Evolutionary conservation across 345 rosid species (phyloP), one percentile per base, ranked within the genome.

Genomic region (Pistacia integerrima): DNA sequence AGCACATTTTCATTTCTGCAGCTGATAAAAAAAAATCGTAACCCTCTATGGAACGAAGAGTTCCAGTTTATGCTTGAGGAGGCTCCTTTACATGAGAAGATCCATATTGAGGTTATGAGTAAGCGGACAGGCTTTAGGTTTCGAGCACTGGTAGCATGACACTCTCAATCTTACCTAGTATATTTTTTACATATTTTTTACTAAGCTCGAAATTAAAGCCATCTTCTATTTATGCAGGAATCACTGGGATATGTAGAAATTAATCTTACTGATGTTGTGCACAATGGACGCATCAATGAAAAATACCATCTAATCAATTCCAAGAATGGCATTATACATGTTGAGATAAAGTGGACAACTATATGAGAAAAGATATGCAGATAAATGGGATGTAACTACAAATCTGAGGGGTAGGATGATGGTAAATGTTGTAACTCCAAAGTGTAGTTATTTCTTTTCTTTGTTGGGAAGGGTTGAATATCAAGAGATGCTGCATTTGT

Each of bases 261-360:
- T 74, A 90, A 90, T 28, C 91, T 95, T 1, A 73, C 41, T 0
- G 97, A 95, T 74, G 99, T 95, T 17, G 90, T 95, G 59, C 77
- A 70, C 60, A 95, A 93, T 20, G 97, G 94, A 57, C 89, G 94
- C 44, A 93, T 93, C 79, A 92, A 95, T 65, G 84, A 93, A 67
- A 95, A 87, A 78, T 90, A 89, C 73, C 88, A 89, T 81, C 84
- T 95, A 22, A 87, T 92, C 78, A 87, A 93, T 77, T 95, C 99
- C 10, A 93, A 83, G 83, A 84, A 88, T 30, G 99, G 99, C 55
- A 60, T 83, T 38, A 77, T 93, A 80, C 94, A 89, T 69, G 83
- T 92, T n/a, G 96, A 90, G 74, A 82, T 92, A 35, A 61, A 83
- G 54, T 93, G 99, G 98, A 89, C 81, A n/a, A 84, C 82, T 65